phyloP scores from a whole-genome alignment of 2,329 filamentous ascomycete genomes.

The Tolypocladium ophioglossoides region DNA sequence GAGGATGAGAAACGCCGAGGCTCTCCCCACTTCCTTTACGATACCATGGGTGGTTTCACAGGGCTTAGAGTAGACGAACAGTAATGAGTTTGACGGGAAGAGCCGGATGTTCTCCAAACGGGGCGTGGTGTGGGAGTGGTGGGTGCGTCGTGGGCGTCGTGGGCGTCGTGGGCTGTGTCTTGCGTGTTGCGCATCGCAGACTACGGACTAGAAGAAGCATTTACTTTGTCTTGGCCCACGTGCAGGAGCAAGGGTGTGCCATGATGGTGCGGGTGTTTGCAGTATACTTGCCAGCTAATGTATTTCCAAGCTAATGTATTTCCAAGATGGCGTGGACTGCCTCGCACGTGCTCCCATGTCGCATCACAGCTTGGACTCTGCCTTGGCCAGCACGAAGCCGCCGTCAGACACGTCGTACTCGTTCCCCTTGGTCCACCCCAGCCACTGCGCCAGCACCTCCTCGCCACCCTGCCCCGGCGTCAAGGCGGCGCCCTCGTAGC shows the following conservation, averaged over 20 bases:
- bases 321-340: background rate
- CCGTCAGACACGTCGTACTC: conserved; percentile 60
- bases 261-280: background rate
- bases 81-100: conserved; percentile 14
- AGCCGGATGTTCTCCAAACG: background rate
- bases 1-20: background rate
- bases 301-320: background rate
- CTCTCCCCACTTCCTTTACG: conserved; percentile 17
- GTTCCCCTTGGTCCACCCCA: conserved; percentile 62
- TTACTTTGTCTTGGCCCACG: background rate
- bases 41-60: conserved; percentile 24
- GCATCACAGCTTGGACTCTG: conserved; percentile 22
- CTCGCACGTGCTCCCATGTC: background rate
- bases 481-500: conserved; percentile 53
- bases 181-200: background rate
- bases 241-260: background rate
- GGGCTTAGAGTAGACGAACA: conserved; percentile 23
- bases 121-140: background rate
- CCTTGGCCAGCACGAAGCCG: conserved; percentile 39
- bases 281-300: background rate
- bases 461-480: conserved; percentile 63
- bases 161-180: background rate
- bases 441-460: conserved; percentile 57
- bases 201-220: background rate
- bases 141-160: no score